Percentiles rank a stretch among this genome's conserved stretches.
phyloP scores from a whole-genome alignment of 2,329 filamentous ascomycete species.

The Graphiopsis chlorocephala region DNA sequence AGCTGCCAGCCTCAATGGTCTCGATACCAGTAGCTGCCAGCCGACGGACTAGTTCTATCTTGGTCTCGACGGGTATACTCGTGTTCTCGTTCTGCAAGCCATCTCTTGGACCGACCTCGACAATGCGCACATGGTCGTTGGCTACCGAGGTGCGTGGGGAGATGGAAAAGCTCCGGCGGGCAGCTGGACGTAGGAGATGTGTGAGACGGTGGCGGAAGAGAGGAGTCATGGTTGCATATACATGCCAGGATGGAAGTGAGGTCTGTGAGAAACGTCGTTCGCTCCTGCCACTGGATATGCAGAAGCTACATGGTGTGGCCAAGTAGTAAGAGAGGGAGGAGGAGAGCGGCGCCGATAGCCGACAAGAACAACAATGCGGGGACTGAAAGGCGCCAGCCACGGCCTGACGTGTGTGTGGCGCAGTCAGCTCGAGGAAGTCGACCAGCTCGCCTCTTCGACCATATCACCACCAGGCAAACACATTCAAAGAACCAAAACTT shows the following conservation, averaged over 20 bases:
- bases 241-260: background rate
- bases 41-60: slow-evolving; percentile 71
- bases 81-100: slow-evolving; percentile 84
- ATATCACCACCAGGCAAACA: slow-evolving; percentile 6
- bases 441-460: slow-evolving; percentile 4
- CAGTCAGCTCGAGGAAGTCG: slow-evolving; percentile 3
- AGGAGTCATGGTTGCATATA: slow-evolving; percentile 1
- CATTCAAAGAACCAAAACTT: background rate
- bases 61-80: slow-evolving; percentile 66
- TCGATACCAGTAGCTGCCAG: slow-evolving; percentile 66
- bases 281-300: background rate
- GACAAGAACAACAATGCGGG: background rate
- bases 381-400: background rate
- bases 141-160: slow-evolving; percentile 21
- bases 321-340: background rate
- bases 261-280: background rate
- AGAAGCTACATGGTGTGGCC: background rate
- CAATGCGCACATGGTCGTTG: slow-evolving; percentile 56
- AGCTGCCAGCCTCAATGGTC: slow-evolving; percentile 77
- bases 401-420: background rate
- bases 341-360: slow-evolving; percentile 2
- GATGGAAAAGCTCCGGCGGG: slow-evolving; percentile 25
- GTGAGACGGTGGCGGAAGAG: slow-evolving; percentile 8
- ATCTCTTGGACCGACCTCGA: slow-evolving; percentile 82
- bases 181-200: slow-evolving; percentile 10